These are phyloP conservation scores for Santalum album DNA, from an alignment of 164 flowering plant species.

Conservation along the genomic window DNA sequence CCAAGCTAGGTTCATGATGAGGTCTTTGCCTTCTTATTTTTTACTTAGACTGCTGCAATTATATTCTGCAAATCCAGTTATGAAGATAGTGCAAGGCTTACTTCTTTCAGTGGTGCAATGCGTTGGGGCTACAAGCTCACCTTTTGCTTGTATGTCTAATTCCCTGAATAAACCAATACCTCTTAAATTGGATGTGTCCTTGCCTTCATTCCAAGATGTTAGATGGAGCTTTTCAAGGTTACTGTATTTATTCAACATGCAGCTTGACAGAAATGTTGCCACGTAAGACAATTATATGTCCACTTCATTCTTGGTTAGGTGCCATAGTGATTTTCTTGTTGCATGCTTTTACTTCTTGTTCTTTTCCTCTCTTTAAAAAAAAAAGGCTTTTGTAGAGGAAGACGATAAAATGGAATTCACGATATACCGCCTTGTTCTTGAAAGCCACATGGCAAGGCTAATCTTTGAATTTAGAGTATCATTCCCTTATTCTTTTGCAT, in stretches of 20 bases:
- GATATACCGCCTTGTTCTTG: too few species aligned
- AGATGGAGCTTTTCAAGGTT: constrained; percentile 63
- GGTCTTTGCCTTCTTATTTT: constrained; percentile 31
- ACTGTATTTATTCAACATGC: constrained; percentile 71
- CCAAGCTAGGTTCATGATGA: constrained; percentile 21
- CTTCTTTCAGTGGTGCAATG: constrained; percentile 24
- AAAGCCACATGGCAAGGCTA: too few species aligned
- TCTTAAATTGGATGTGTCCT: constrained; percentile 70
- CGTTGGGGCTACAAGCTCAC: constrained; percentile 26
- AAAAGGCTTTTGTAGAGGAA: too few species aligned
- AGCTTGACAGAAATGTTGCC: constrained; percentile 77
- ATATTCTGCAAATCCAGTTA: constrained; percentile 13
- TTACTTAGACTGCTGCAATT: constrained; percentile 26
- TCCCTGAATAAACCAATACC: constrained; percentile 72
- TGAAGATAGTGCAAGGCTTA: constrained; percentile 21
- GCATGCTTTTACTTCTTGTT: neutral
- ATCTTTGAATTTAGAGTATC: too few species aligned
- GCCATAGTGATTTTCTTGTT: neutral
- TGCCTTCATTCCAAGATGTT: constrained; percentile 69
- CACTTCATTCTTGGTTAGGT: constrained; percentile 6
- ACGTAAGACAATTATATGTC: constrained; percentile 43
- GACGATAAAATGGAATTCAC: too few species aligned
- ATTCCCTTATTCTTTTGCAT: too few species aligned
- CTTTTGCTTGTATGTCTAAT: constrained; percentile 75
- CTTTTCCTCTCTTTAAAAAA: too few species aligned